Evolutionary conservation across 257 asterid species (phyloP), one percentile per base, ranked within the genome.

Genomic region (Capsicum chinense): DNA sequence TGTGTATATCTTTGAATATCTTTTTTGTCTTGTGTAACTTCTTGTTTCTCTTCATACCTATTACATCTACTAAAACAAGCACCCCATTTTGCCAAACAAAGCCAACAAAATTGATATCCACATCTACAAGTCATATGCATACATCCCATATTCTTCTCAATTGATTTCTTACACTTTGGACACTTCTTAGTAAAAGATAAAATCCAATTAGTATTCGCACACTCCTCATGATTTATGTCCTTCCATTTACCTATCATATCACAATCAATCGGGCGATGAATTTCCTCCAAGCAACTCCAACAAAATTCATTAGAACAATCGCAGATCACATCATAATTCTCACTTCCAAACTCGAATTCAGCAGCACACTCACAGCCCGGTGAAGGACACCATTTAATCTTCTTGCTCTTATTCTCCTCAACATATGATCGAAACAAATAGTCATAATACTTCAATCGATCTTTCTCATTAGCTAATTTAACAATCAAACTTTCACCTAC

Each of bases 241-340:
- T 5, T 68, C 88, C 88, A 83, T 14, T 69, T 68, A 0, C 67
- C 17, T 13, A 79, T 73, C 1, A 16, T 79, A 7, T 57, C 56
- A n/a, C 88, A 86, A 48, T 86, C 63, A 59, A 73, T 42, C 7
- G 88, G 88, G 3, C 79, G 79, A 73, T 86, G 88, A 50, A 14
- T 64, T 35, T 83, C 86, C 60, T 79, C 84, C n/a, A 69, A 21
- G 33, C 88, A 86, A 54, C 79, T 84, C 86, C 86, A 84, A 54
- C 86, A 79, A 17, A 84, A 84, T 5, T 47, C 50, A 7, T 78
- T 44, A 17, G 84, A 79, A 68, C 87, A 85, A 52, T 57, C 87
- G 33, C 87, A 85, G 12, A 42, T 15, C 7, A 85, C 84, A 5
- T 33, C 71, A 2, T n/a, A 80, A 35, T 68, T 47, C 0, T 69